Percentiles rank a stretch among this genome's conserved stretches.
Evolutionary conservation across 179 eudicot species (phyloP).

Genomic region (Monotropa hypopitys): DNA sequence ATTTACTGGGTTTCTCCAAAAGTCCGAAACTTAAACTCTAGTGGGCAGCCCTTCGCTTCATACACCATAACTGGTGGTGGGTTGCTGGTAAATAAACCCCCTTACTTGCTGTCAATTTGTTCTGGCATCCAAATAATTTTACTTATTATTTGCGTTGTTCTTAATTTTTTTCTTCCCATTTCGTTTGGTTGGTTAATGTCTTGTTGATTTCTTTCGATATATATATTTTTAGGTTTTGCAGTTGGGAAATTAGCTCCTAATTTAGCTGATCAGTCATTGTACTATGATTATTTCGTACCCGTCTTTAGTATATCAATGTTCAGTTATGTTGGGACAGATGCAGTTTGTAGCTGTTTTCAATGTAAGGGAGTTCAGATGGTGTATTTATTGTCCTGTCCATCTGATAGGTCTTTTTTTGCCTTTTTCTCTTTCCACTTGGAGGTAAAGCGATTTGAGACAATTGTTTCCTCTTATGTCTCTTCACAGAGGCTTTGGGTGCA

Average conservation of each 20-base stretch:
- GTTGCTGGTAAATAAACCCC: slow-evolving; percentile 6
- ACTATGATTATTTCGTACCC: background rate
- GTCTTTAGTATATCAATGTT: background rate
- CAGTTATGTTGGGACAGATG: background rate
- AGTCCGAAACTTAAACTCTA: background rate
- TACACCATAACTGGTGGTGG: background rate
- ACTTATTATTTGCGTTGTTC: background rate
- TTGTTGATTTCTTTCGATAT: background rate
- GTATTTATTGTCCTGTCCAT: too few relatives aligned
- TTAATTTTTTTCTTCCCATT: background rate
- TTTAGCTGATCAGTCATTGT: background rate
- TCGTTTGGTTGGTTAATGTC: background rate
- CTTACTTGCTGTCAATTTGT: background rate
- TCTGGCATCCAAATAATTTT: background rate
- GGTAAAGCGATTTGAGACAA: background rate
- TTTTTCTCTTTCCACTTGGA: background rate
- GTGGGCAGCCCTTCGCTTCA: background rate
- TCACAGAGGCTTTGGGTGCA: background rate
- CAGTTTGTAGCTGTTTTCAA: background rate
- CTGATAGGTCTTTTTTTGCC: background rate
- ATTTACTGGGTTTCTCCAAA: background rate
- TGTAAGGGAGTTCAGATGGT: background rate
- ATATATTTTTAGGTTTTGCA: slow-evolving; percentile 4
- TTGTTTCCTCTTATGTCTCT: background rate
- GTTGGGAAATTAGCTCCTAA: background rate